Evolutionary conservation across 164 flowering plant species (phyloP).

Genomic region (Platanus orientalis): DNA sequence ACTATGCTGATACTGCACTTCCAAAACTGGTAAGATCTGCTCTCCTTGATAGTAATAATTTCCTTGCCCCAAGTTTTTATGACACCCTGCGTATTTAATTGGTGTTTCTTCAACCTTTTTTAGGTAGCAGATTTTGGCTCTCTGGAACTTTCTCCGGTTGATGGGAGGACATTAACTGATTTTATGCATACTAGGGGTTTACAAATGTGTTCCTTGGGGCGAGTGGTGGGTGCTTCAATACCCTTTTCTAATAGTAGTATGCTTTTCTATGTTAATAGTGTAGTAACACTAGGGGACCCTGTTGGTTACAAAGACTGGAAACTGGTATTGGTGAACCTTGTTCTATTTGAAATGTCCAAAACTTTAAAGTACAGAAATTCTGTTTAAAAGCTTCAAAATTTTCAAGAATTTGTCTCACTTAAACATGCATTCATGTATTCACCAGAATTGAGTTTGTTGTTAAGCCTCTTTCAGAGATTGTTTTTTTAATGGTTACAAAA

Average conservation of each 20-base stretch:
- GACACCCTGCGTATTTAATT: constrained; percentile 9
- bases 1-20: constrained; percentile 80
- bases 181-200: constrained; percentile 97
- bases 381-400: neutral
- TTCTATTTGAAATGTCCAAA: neutral
- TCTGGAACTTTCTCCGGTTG: constrained; percentile 96
- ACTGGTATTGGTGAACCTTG: neutral
- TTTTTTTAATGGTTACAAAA: no score
- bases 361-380: neutral
- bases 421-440: no score
- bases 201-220: constrained; percentile 82
- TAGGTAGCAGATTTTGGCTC: constrained; percentile 98
- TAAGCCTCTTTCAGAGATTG: neutral
- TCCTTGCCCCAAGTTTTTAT: neutral
- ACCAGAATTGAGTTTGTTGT: no score
- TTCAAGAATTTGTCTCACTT: no score
- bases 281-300: no score
- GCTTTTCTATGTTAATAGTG: no score
- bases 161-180: constrained; percentile 95
- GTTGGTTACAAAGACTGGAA: neutral
- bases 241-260: neutral
- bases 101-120: constrained; percentile 14
- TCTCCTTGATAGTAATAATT: neutral
- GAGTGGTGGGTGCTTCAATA: constrained; percentile 56
- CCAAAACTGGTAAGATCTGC: constrained; percentile 72